Evolutionary conservation across 2,329 filamentous ascomycete species (phyloP).

Genomic region (Escovopsis sp.): DNA sequence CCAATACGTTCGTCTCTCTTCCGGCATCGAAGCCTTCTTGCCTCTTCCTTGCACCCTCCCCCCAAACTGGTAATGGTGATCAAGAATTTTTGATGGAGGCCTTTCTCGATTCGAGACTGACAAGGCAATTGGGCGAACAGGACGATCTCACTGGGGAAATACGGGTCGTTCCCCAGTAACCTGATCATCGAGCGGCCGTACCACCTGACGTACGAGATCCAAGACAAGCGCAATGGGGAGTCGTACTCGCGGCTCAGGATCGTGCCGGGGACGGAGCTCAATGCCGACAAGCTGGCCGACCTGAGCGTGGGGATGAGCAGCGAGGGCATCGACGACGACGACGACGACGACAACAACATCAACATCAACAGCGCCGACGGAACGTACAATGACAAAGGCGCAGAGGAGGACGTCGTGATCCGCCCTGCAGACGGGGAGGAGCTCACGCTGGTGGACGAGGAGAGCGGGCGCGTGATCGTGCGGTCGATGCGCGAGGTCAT

Average conservation of each 20-base stretch:
- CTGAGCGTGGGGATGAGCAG: slow-evolving; percentile 21
- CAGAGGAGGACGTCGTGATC: slow-evolving; percentile 28
- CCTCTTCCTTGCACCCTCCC: too few relatives aligned
- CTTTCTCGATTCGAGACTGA: slow-evolving; percentile 8
- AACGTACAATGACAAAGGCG: too few relatives aligned
- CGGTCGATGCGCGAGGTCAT: slow-evolving; percentile 44
- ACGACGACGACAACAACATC: neutral
- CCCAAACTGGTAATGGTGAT: too few relatives aligned
- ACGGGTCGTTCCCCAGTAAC: slow-evolving; percentile 79
- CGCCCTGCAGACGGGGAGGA: slow-evolving; percentile 23
- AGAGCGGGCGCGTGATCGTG: slow-evolving; percentile 29
- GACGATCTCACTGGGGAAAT: slow-evolving; percentile 79
- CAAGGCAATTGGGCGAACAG: slow-evolving; percentile 33
- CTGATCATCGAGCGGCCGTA: slow-evolving; percentile 83
- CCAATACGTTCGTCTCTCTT: slow-evolving; percentile 38
- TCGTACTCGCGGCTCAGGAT: slow-evolving; percentile 57
- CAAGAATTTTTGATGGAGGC: neutral
- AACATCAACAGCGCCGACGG: too few relatives aligned
- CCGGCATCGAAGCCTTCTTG: too few relatives aligned
- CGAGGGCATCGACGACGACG: slow-evolving; percentile 4
- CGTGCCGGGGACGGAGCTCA: slow-evolving; percentile 66
- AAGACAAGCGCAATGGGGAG: slow-evolving; percentile 52
- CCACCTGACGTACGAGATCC: slow-evolving; percentile 79
- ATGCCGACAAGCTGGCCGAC: slow-evolving; percentile 56
- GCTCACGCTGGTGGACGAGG: slow-evolving; percentile 28